Base-by-base conservation (phyloP, 345 rosid genomes). In the Gossypium herbaceum region DNA sequence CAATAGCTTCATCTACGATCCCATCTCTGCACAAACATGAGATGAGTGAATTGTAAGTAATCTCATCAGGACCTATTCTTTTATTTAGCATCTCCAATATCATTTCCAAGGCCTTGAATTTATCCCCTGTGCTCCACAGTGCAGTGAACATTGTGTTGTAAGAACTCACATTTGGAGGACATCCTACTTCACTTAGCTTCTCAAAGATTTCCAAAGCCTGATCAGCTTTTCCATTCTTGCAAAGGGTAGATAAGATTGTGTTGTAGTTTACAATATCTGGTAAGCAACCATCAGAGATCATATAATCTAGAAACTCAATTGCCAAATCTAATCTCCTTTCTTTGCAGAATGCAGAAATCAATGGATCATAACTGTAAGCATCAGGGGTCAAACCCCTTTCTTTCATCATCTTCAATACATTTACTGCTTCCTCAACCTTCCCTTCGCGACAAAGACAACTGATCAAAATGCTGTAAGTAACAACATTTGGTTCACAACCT, bases 11-110 rank as follows among this genome's bases (percentile, higher is more conserved):
- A 68, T 86, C 85, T 27, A 88, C 94, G 94, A 90, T 83, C 34
- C 96, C 97, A 62, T 94, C 98, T 79, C 96, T 84, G 78, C 98
- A 92, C 76, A 92, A 73, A 76, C 98, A 89, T 0, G 97, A 92
- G 62, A 94, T 84, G 48, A 94, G 86, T 2, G 97, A 86, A 82
- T 92, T 90, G 69, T 90, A 92, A 12, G 97, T 94, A 61, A 92
- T 89, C 75, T 83, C 89, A 54, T 94, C 98, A 0, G 97, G 92
- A 45, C 79, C 93, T 1, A 92, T 83, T 72, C 87, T 92, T 22
- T 84, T 73, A 51, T 72, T 81, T 54, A 86, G 16, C 98, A 94
- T 90, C 81, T 90, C 86, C 9, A 74, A 79, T 62, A 94, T 86
- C 89, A 90, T 88, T 34, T 75, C 81, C 54, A 94, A 75, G 19